Evolutionary conservation across 306 rosid species (phyloP), one percentile per base, ranked within the genome.

Genomic region (Vigna hirtella): DNA sequence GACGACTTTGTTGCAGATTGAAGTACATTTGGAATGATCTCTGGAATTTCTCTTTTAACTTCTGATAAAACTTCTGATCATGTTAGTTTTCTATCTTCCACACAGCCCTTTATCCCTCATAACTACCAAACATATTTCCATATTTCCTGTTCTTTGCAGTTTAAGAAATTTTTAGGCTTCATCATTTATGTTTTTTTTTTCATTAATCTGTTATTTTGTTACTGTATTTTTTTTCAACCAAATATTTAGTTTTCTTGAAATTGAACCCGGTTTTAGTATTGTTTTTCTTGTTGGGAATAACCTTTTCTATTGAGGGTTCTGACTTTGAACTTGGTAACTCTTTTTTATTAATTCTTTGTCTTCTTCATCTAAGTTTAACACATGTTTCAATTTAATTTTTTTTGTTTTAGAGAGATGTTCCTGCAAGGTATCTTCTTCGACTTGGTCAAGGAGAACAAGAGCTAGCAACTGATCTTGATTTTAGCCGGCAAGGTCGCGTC

Each of bases 391-490:
- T 70, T 74, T 62, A 59, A 49, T 72, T 7, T 32, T 64, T 74
- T 63, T 64, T 81, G 57, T 84, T 79, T 78, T 77, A 93, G 99
- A 95, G 99, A 89, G 99, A 93, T 85, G 96, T 95, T 30, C 99
- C 99, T 47, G 98, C 99, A 69, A 97, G 98, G 34, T 95, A 95
- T 93, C 97, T 95, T 58, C 99, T 95, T 79, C 91, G 99, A 69
- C 99, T 95, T 87, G 99, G 99, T 82, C 98, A 95, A 85, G 99
- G 99, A 77, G 99, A 95, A 73, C 99, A 93, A 81, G 99, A 95
- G 88, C 91, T 95, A 48, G 99, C 97, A 64, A 95, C 99, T 48
- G 99, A 95, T 86, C 98, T 93, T 71, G 99, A 95, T 83, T 95
- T 95, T 85, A 95, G 98, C 77, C 86, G 99, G 79, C 99, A 93